Evolutionary conservation across 768 basidiomycete genomes (phyloP), one percentile per base, ranked within the genome.

Genomic region (Xerocomus potaroensis): DNA sequence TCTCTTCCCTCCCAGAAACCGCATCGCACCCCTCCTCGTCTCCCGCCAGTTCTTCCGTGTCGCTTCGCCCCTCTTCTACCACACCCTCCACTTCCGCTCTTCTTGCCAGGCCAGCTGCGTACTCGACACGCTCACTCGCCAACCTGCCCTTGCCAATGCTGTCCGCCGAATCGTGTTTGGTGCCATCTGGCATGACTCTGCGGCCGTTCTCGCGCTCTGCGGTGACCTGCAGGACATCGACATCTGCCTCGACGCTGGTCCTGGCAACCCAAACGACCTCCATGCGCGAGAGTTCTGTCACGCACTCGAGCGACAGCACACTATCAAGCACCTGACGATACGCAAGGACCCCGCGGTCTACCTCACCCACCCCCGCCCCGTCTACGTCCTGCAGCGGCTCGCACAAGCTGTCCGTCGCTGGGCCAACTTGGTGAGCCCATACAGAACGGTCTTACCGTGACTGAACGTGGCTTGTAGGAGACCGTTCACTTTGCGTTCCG

Each of bases 11-110:
- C 41, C 48, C 43, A 45, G 50, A 36, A 56, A 63, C 24, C 63
- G 63, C 12, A 57, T 66, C 15, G 67, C 77, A 5, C 70, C 74
- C 0, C 72, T 84, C 14, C 73, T 78, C 42, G 77, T 79, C 37
- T 81, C 65, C 41, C 73, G 63, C 31, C 57, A 66, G 19, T 79
- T 83, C 66, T 62, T 72, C 35, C 73, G 84, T 48, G 81, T 85
- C 49, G 72, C 70, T 2, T 72, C 73, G 0, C 81, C 82, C 2
- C 69, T 82, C 11, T 71, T 80, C 50, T 84, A 84, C 67, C 69
- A 75, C 57, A 69, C 72, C 34, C 49, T 84, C 34, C 67, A 70
- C 54, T 57, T 85, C 36, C 65, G 59, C 30, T 68, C 75, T 0
- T 50, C 70, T 0, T 29, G 42, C 10, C 75, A 80, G 19, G 64